Conservation (phyloP, 768 basidiomycete genomes). For the Psilocybe tampanensis region DNA sequence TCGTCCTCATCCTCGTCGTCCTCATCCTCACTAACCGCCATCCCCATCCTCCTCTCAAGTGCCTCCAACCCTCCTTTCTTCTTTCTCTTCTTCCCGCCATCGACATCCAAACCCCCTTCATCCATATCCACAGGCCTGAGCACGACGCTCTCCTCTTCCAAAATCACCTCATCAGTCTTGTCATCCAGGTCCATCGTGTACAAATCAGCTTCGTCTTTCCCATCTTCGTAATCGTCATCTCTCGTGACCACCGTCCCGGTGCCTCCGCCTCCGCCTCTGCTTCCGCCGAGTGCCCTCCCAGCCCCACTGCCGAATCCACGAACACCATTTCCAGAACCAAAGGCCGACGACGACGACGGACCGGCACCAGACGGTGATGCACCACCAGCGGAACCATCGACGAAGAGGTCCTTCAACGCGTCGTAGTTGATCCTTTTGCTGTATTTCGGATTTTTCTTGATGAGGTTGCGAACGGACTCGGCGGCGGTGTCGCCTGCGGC, state of each 20-base stretch:
- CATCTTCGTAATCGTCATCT: constrained; percentile 38
- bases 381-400: constrained; percentile 47
- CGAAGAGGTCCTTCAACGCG: constrained; percentile 80
- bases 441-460: constrained; percentile 86
- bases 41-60: neutral
- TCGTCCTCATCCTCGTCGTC: constrained; percentile 51
- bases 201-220: constrained; percentile 46
- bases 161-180: constrained; percentile 36
- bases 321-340: no score
- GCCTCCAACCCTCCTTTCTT: constrained; percentile 23
- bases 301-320: no score
- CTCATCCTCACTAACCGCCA: constrained; percentile 20
- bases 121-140: constrained; percentile 15
- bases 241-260: neutral
- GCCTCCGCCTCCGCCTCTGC: neutral
- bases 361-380: constrained; percentile 29
- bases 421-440: constrained; percentile 95
- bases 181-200: constrained; percentile 45
- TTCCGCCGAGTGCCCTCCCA: no score
- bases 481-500: constrained; percentile 71
- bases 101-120: neutral
- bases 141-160: constrained; percentile 45
- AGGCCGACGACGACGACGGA: no score
- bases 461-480: constrained; percentile 74
- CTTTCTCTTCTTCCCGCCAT: constrained; percentile 19